Evolutionary conservation across 306 rosid species (phyloP), one percentile per base, ranked within the genome.

Genomic region (Quercus agrifolia): DNA sequence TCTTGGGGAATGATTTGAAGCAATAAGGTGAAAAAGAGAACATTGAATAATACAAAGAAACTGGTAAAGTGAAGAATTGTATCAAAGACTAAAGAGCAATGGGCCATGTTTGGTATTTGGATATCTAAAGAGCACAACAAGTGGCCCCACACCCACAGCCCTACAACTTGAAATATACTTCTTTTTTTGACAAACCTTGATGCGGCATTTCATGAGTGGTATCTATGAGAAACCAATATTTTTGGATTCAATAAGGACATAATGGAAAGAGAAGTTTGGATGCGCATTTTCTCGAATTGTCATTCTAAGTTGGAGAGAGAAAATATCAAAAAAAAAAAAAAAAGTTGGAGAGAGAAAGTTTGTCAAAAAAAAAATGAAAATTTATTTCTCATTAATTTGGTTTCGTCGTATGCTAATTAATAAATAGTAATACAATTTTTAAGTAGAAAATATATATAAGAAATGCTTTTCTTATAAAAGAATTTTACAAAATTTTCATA

Each of bases 1-100:
- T 81, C 87, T 80, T 82, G 31, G 74, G 84, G 78, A 88, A 93
- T 91, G 86, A 91, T 91, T 85, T 83, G 74, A 77, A 86, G 91
- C 87, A 81, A 83, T 25, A 81, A 84, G 88, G 68, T 63, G 67
- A 18, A 68, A 79, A 87, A 72, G 86, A 71, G 85, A 73, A 74
- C 55, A 75, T 81, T 85, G 81, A 80, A 87, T 84, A 85, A 83
- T 83, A 87, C 84, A 81, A 85, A 80, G 87, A 75, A 84, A 86
- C 64, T 81, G 70, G 55, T 82, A 85, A 85, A 88, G 88, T 62
- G 79, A 33, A 75, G 77, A 68, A 86, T 85, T 79, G 90, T 76
- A 75, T 70, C 68, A 67, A 76, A 82, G 85, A 87, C 78, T 78
- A 85, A 75, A 80, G 71, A 77, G 54, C 55, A 61, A 77, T 74